Evolutionary conservation across 2,329 filamentous ascomycete genomes (phyloP), one percentile per base, ranked within the genome.

Genomic region (Aspergillus uvarum): DNA sequence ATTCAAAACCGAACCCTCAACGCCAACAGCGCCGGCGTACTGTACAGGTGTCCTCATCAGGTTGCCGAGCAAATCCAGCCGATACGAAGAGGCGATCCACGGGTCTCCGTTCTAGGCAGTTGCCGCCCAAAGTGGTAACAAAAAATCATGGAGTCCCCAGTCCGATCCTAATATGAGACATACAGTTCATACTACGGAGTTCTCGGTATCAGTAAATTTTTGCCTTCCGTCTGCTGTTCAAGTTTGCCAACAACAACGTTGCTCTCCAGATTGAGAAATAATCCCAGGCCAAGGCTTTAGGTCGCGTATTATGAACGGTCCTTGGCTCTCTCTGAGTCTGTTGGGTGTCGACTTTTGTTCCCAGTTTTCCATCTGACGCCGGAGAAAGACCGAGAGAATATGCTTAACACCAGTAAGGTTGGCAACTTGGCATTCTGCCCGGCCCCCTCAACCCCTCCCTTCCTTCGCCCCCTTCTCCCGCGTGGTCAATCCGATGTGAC

Each of bases 321-420:
- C 26, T 29, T 29, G 26, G 26, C 26, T 8, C 26, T 10, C 26
- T 8, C 5, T 8, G 7, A 29, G 26, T 10, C 26, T 19, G 14
- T 19, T 44, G 14, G 3, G 6, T n/a, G 14, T 16, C 10, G 3
- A 8, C 14, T 16, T 14, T 14, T 2, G 16, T 6, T 16, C 14
- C 16, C 16, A n/a, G 16, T 44, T 16, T 63, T 64, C 66, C 65
- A 48, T 35, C 60, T 53, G 57, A 67, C 63, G 63, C 67, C 70
- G 67, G 69, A 64, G 62, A 65, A 64, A 66, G 62, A 51, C 70
- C 66, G 68, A 67, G 65, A 60, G 56, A 59, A 68, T 74, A 74
- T 73, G 72, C 72, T 74, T 74, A 74, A 74, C 71, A 69, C 70
- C 67, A 72, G 69, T 73, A 74, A 74, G 72, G 72, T 74, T 74